Evolutionary conservation across 2,329 filamentous ascomycete species (phyloP).

Genomic region (Penicillium nordicum): DNA sequence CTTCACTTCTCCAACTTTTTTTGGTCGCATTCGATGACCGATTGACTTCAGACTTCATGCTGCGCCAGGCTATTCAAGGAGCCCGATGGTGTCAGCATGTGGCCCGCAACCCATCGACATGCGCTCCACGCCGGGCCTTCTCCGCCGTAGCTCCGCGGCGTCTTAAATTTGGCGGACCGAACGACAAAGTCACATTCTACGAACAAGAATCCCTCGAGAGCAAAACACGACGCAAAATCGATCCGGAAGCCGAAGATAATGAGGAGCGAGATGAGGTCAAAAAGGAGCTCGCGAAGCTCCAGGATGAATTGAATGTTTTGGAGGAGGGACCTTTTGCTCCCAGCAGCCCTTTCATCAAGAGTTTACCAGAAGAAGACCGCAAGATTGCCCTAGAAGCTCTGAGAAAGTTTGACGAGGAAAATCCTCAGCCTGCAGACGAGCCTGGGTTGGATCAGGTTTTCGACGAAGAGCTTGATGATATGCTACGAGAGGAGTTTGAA

Average conservation of each 20-base stretch:
- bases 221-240: conserved; percentile 36
- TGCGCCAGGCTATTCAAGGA: conserved; percentile 44
- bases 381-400: conserved; percentile 43
- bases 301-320: conserved; percentile 40
- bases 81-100: conserved; percentile 45
- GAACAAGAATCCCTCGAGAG: conserved; percentile 41
- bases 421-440: conserved; percentile 23
- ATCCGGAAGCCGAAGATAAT: conserved; percentile 40
- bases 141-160: conserved; percentile 30
- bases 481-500: conserved; percentile 39
- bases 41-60: conserved; percentile 39
- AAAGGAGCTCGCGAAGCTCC: conserved; percentile 38
- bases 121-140: conserved; percentile 30
- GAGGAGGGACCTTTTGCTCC: conserved; percentile 44
- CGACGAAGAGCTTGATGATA: conserved; percentile 42
- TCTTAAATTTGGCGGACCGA: conserved; percentile 35
- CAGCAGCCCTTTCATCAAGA: conserved; percentile 44
- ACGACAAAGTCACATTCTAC: conserved; percentile 44
- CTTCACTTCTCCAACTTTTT: conserved; percentile 13
- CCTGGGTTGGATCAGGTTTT: conserved; percentile 37
- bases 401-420: conserved; percentile 40
- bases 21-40: conserved; percentile 30
- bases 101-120: conserved; percentile 33
- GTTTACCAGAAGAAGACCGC: conserved; percentile 42
- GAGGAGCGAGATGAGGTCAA: conserved; percentile 38